phyloP scores from a whole-genome alignment of 2,329 filamentous ascomycete species.

The Neocatenulostroma microsporum region DNA sequence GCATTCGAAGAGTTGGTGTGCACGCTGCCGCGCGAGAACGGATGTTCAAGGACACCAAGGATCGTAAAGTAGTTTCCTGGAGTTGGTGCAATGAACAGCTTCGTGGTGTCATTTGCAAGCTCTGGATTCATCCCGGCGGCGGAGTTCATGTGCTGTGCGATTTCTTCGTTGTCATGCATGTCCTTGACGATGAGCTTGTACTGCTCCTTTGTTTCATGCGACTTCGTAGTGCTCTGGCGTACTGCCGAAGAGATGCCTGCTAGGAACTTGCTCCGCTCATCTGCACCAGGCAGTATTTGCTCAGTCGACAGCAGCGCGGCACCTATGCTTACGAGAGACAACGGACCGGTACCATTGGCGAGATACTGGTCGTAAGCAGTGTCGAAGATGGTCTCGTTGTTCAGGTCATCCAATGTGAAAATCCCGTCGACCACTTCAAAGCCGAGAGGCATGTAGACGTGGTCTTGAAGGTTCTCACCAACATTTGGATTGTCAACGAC shows the following conservation, averaged over 20 bases:
- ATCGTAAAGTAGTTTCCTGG: constrained; percentile 25
- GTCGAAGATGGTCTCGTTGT: constrained; percentile 9
- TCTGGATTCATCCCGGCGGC: constrained; percentile 18
- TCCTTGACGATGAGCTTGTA: constrained; percentile 13
- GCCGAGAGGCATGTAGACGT: constrained; percentile 11
- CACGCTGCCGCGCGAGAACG: constrained; percentile 21
- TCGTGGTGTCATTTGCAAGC: constrained; percentile 19
- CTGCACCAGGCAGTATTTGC: constrained; percentile 7
- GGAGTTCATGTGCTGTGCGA: constrained; percentile 15
- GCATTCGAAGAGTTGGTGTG: constrained; percentile 20
- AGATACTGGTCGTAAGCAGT: constrained; percentile 12
- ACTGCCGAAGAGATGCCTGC: neutral
- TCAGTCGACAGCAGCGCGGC: constrained; percentile 19
- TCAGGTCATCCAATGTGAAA: constrained; percentile 7
- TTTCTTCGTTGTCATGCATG: constrained; percentile 16
- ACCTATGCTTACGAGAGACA: constrained; percentile 20
- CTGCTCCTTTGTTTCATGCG: constrained; percentile 4
- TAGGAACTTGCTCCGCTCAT: constrained; percentile 1
- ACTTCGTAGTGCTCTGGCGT: neutral
- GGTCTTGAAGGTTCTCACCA: constrained; percentile 21
- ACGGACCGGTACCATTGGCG: constrained; percentile 11
- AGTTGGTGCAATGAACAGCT: constrained; percentile 14
- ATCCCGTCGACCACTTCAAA: constrained; percentile 7
- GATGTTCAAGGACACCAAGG: constrained; percentile 29
- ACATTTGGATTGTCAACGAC: constrained; percentile 16